Evolutionary conservation across 192 early-diverging fungal genomes (phyloP).

Genomic region (Coemansia sp.): DNA sequence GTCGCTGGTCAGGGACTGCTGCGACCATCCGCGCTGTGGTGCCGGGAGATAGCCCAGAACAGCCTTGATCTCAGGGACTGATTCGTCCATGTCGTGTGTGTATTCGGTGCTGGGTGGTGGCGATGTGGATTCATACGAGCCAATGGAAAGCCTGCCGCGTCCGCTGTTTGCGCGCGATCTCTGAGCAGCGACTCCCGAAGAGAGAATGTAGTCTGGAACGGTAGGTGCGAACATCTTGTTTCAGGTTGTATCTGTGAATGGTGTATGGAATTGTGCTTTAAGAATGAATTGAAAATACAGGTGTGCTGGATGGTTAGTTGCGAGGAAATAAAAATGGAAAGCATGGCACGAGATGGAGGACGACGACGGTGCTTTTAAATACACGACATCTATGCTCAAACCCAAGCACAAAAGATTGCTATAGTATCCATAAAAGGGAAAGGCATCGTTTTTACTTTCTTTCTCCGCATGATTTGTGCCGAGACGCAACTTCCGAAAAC

Average conservation of each 20-base stretch:
- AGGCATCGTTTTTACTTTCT: background rate
- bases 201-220: slow-evolving; percentile 46
- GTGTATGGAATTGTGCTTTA: background rate
- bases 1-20: slow-evolving; percentile 21
- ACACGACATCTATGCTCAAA: background rate
- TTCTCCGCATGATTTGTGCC: background rate
- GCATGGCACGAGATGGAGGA: background rate
- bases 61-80: slow-evolving; percentile 42
- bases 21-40: slow-evolving; percentile 30
- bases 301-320: background rate
- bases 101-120: slow-evolving; percentile 12
- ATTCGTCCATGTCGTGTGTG: slow-evolving; percentile 12
- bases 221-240: slow-evolving; percentile 12
- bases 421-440: background rate
- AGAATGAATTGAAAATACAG: background rate
- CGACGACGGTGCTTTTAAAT: background rate
- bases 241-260: background rate
- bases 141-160: slow-evolving; percentile 26
- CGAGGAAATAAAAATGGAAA: background rate
- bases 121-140: slow-evolving; percentile 11
- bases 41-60: slow-evolving; percentile 41
- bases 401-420: background rate
- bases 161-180: slow-evolving; percentile 19
- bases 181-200: slow-evolving; percentile 48
- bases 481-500: slow-evolving; percentile 4